Evolutionary conservation across 2,329 filamentous ascomycete species (phyloP).

Genomic region (Ascocoryne sarcoides): DNA sequence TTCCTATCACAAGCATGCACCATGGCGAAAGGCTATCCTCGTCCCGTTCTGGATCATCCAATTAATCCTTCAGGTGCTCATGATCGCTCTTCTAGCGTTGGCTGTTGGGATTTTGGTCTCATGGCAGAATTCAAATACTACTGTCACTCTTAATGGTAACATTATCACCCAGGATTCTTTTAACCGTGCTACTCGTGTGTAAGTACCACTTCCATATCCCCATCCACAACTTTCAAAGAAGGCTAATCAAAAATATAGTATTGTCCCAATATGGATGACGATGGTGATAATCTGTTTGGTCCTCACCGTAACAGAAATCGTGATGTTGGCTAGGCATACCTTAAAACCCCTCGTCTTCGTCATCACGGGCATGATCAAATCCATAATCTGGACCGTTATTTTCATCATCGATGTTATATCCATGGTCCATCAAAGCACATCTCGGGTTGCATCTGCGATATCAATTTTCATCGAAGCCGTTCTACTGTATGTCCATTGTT

Average conservation of each 20-base stretch:
- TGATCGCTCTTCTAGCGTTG: constrained; percentile 11
- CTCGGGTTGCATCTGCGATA: constrained; percentile 3
- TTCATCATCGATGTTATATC: constrained; percentile 16
- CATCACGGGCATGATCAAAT: constrained; percentile 18
- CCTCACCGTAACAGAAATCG: constrained; percentile 20
- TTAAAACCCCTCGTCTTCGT: constrained; percentile 19
- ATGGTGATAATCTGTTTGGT: constrained; percentile 13
- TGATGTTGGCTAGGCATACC: constrained; percentile 17
- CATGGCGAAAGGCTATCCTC: constrained; percentile 19
- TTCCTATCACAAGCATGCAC: constrained; percentile 13
- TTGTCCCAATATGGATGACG: constrained; percentile 11
- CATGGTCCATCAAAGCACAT: constrained; percentile 1
- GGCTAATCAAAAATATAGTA: constrained; percentile 1
- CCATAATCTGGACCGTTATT: constrained; percentile 12
- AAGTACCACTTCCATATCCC: no score
- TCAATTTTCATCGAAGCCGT: constrained; percentile 13
- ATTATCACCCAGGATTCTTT: no score
- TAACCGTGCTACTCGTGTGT: no score
- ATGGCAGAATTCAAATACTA: no score
- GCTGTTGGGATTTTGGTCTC: constrained; percentile 5
- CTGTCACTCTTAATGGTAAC: no score
- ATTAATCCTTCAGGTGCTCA: constrained; percentile 12
- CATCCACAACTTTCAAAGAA: no score
- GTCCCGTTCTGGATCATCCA: constrained; percentile 23
- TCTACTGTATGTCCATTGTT: constrained; percentile 12